Conservation (phyloP, 2,329 filamentous ascomycete species). For the Arthrobotrys conoides region DNA sequence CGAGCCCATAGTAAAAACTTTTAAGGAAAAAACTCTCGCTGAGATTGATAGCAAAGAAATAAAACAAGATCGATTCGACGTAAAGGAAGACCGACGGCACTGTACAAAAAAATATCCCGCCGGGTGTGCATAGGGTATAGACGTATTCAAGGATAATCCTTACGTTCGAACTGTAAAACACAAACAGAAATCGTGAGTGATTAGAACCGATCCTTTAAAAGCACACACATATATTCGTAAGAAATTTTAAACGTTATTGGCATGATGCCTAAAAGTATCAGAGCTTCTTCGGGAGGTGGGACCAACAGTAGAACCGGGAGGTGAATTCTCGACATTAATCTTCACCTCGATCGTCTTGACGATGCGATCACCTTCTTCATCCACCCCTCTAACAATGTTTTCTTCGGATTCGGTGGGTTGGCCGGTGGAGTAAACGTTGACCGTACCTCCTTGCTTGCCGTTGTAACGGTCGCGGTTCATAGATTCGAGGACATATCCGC, state of each 20-base stretch:
- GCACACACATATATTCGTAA: conserved; percentile 28
- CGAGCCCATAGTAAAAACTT: conserved; percentile 37
- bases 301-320: conserved; percentile 61
- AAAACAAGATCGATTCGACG: background rate
- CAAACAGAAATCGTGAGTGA: conserved; percentile 51
- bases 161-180: conserved; percentile 55
- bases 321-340: conserved; percentile 62
- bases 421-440: conserved; percentile 60
- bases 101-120: conserved; percentile 17
- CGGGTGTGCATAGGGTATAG: background rate
- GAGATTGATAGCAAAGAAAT: conserved; percentile 14
- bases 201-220: conserved; percentile 55
- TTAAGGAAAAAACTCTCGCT: conserved; percentile 45
- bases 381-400: conserved; percentile 61
- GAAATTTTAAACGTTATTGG: conserved; percentile 56
- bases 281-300: conserved; percentile 60
- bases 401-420: conserved; percentile 62
- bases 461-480: conserved; percentile 61
- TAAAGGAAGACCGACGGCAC: conserved; percentile 13
- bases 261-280: conserved; percentile 53
- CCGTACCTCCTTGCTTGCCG: conserved; percentile 57
- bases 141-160: conserved; percentile 55
- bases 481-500: conserved; percentile 58
- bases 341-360: conserved; percentile 63
- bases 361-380: conserved; percentile 61